Evolutionary conservation across 1,284 basidiomycete genomes (phyloP), one percentile per base, ranked within the genome.

Genomic region (Tetrapyrgos nigripes): DNA sequence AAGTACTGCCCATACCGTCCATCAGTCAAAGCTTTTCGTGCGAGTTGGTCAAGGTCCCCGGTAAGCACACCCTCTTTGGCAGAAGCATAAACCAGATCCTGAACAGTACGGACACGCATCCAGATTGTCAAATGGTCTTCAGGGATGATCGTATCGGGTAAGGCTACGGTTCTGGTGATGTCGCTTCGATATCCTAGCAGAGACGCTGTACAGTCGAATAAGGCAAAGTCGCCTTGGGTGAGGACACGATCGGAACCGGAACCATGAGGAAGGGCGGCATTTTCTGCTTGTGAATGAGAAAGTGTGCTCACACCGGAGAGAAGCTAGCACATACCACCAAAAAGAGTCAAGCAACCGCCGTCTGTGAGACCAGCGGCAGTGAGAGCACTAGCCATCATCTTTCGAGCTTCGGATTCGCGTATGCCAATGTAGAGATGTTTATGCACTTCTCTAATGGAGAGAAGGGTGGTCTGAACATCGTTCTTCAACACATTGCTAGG

Each of bases 201-300:
- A 8, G 78, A 76, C 1, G 85, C 91, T 4, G 86, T 89, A 53
- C 85, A 84, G 69, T 96, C 93, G 58, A 95, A 88, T n/a, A 96
- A 80, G 13, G 88, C 82, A 60, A 92, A 83, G 63, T 96, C 93
- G 10, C 79, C 68, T 50, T 73, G 68, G 1, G 73, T 74, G 3
- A 94, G 79, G 2, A 68, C 67, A 24, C 87, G 83, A 66, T 94
- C 88, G 0, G 86, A 87, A 1, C 92, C 92, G 26, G 82, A 80
- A 2, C 92, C 94, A 70, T 96, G 93, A 2, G 93, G 93, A 19
- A 94, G 82, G 0, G 92, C 93, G 1, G 92, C 93, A 63, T 94
- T 92, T 64, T 90, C 92, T 93, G 35, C 17, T 28, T 11, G 19
- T 5, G 8, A 23, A 19, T 3, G 11, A 21, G 17, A 40, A n/a